phyloP scores from a whole-genome alignment of 2,329 filamentous ascomycete species.

The Trichophyton benhamiae region DNA sequence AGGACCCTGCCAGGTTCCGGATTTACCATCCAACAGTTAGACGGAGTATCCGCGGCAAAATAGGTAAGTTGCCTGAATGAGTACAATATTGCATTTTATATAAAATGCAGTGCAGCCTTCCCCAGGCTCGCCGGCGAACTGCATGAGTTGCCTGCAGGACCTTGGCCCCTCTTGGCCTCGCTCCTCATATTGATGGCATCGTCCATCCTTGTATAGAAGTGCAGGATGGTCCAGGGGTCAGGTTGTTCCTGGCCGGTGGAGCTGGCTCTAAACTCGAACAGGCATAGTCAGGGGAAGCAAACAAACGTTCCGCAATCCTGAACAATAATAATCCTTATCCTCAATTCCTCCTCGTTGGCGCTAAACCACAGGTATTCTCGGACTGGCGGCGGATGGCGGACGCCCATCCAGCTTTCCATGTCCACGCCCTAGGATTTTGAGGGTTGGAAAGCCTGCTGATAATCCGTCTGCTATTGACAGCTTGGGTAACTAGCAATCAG shows the following conservation, averaged over 20 bases:
- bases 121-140: neutral
- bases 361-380: neutral
- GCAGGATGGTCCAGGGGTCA: neutral
- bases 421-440: neutral
- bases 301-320: neutral
- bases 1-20: neutral
- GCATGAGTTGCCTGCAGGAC: neutral
- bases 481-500: neutral
- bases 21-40: neutral
- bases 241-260: neutral
- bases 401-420: neutral
- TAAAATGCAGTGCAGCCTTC: neutral
- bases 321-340: neutral
- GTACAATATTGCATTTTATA: neutral
- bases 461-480: neutral
- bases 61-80: neutral
- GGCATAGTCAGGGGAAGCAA: constrained; percentile 3
- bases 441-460: neutral
- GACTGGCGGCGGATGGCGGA: constrained; percentile 1
- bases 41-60: neutral
- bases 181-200: neutral
- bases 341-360: neutral
- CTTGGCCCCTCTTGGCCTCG: neutral
- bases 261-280: neutral
- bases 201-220: neutral